Base-by-base conservation (phyloP, 1,139 yeast genomes). In the Candida dubliniensis region DNA sequence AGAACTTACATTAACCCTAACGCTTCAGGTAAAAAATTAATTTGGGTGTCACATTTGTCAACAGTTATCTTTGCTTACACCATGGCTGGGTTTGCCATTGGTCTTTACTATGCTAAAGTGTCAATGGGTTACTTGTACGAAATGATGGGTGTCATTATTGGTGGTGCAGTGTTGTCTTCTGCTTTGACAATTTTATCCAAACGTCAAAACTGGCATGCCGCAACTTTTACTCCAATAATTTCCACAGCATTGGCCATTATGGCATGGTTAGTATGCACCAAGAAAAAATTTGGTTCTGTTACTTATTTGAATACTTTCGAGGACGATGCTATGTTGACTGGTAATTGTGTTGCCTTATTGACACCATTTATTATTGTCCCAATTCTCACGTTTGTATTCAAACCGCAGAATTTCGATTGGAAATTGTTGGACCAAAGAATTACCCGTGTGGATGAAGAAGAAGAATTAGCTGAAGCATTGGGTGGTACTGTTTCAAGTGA, bases 91-190 rank as follows among this genome's bases (percentile, higher is more conserved):
- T 86, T 89, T 59, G 80, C 96, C 10, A 81, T 84, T 55, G 96
- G 96, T 7, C 74, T 89, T 44, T 79, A 79, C 64, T 87, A 89
- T 55, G 96, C 93, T 23, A 86, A 84, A 14, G 83, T 89, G 40
- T 79, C 88, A 26, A 84, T 90, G 87, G 96, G 96, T 12, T 87
- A 84, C 65, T 74, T 90, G 43, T 87, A 87, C 60, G 89, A 88
- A 61, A 71, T 90, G 51, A 88, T 89, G 90, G 96, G 96, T 42
- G 79, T 87, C 45, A 82, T 90, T 41, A 87, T 90, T 53, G 86
- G 95, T 24, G 82, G 95, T 45, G 96, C 91, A 23, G 96, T 90
- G 5, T 64, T 87, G 39, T 95, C 96, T 6, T 79, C 87, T 15
- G 79, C 85, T 3, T 65, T 85, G 53, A 82, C 95, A 0, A 67